These are phyloP conservation scores for Bimuria novae-zelandiae DNA, from an alignment of 2,329 filamentous ascomycete genomes.

Conservation along the genomic window DNA sequence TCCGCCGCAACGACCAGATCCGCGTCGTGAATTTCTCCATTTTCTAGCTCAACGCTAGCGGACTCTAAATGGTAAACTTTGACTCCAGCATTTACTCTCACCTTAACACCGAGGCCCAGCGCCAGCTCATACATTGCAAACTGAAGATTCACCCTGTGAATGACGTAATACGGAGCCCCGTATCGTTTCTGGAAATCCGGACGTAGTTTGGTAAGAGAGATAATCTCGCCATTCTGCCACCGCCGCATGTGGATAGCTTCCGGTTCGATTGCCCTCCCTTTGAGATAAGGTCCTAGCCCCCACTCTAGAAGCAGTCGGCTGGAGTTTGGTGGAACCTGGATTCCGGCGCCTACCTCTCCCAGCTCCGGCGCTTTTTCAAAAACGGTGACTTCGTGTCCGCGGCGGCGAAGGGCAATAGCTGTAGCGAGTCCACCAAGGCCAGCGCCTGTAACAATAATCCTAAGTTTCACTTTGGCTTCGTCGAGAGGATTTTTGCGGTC, in stretches of 20 bases:
- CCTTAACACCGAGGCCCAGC: conserved; percentile 19
- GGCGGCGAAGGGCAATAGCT: conserved; percentile 19
- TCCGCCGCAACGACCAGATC: conserved; percentile 28
- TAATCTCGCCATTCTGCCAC: conserved; percentile 53
- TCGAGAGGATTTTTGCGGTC: background rate
- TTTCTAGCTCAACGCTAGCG: conserved; percentile 34
- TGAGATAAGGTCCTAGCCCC: conserved; percentile 41
- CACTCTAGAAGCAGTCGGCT: conserved; percentile 54
- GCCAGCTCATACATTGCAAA: conserved; percentile 20
- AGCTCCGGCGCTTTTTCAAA: conserved; percentile 19
- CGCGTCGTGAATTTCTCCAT: conserved; percentile 47
- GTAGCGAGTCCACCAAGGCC: conserved; percentile 23
- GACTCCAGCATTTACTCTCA: conserved; percentile 17
- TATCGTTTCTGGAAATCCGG: conserved; percentile 54
- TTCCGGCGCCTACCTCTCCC: conserved; percentile 27
- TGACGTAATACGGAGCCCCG: conserved; percentile 25
- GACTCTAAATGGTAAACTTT: conserved; percentile 11
- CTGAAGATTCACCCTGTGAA: conserved; percentile 29
- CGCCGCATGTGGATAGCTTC: conserved; percentile 54
- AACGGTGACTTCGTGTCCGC: conserved; percentile 21
- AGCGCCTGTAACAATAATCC: conserved; percentile 22
- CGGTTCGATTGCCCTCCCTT: conserved; percentile 40
- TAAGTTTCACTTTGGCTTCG: conserved; percentile 9
- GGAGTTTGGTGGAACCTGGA: conserved; percentile 34
- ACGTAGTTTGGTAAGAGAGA: conserved; percentile 56